phyloP scores from a whole-genome alignment of 768 basidiomycete genomes.

The Phanerochaete carnosa region DNA sequence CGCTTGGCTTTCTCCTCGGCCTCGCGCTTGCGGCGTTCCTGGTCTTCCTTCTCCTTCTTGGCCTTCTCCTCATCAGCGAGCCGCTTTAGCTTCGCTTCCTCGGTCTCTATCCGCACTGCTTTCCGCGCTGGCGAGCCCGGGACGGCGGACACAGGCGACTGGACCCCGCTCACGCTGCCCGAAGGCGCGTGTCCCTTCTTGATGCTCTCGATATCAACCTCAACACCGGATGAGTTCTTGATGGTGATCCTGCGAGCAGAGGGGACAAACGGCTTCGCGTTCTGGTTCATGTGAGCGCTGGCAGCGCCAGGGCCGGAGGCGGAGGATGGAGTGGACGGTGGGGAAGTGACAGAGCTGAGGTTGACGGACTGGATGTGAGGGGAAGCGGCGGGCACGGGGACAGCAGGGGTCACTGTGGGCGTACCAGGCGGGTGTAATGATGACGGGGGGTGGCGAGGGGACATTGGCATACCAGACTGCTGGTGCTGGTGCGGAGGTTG shows the following conservation, averaged over 20 bases:
- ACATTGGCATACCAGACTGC: slow-evolving; percentile 52
- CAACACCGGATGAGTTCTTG: slow-evolving; percentile 62
- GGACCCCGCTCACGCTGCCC: slow-evolving; percentile 24
- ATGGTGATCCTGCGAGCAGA: slow-evolving; percentile 46
- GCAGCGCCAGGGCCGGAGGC: slow-evolving; percentile 35
- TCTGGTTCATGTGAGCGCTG: slow-evolving; percentile 50
- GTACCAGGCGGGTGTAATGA: slow-evolving; percentile 58
- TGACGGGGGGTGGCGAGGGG: slow-evolving; percentile 59
- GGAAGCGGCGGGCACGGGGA: slow-evolving; percentile 48
- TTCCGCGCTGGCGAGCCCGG: slow-evolving; percentile 35
- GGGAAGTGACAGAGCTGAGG: slow-evolving; percentile 55
- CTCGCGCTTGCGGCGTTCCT: slow-evolving; percentile 33
- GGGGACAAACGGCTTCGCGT: slow-evolving; percentile 68
- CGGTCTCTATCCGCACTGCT: slow-evolving; percentile 61
- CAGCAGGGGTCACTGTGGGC: slow-evolving; percentile 62
- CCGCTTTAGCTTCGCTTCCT: slow-evolving; percentile 49
- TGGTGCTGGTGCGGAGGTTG: slow-evolving; percentile 45
- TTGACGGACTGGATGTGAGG: slow-evolving; percentile 36
- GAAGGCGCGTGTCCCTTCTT: slow-evolving; percentile 39
- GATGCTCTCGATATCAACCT: slow-evolving; percentile 57
- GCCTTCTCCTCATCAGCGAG: slow-evolving; percentile 39
- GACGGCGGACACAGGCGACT: slow-evolving; percentile 34
- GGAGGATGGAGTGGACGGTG: slow-evolving; percentile 66
- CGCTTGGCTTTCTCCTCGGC: slow-evolving; percentile 35
- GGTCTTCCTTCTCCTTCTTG: slow-evolving; percentile 31